Percentiles rank a stretch among this genome's conserved stretches.
phyloP scores from a whole-genome alignment of 2,329 filamentous ascomycete genomes.

The Fonsecaea pedrosoi region DNA sequence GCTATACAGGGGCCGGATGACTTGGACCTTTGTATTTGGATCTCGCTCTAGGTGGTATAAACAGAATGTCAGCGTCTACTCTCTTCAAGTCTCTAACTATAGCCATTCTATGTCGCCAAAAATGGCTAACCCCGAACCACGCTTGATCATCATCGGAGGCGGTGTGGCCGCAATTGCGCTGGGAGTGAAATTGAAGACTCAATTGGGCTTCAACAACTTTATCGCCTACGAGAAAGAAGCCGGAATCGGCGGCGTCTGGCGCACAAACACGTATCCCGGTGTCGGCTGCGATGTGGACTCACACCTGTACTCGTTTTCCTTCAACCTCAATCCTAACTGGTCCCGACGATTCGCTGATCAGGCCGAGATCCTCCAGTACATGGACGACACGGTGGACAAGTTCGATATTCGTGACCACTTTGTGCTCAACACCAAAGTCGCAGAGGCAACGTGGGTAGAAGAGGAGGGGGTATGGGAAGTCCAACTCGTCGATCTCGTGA shows the following conservation, averaged over 20 bases:
- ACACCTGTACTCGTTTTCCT: conserved; percentile 63
- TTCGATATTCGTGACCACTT: conserved; percentile 40
- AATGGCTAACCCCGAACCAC: conserved; percentile 12
- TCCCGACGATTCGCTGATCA: conserved; percentile 56
- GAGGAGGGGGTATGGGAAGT: conserved; percentile 36
- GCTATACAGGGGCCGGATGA: not conserved
- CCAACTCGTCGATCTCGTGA: conserved; percentile 40
- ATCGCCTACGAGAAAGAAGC: conserved; percentile 15
- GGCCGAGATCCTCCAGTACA: conserved; percentile 58
- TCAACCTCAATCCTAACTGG: conserved; percentile 60
- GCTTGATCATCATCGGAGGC: conserved; percentile 23
- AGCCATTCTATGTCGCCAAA: not conserved
- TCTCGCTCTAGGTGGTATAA: not conserved
- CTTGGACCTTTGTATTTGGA: not conserved
- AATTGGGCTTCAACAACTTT: conserved; percentile 19
- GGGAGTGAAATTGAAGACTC: conserved; percentile 5
- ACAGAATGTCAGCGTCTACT: not conserved
- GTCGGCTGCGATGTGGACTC: conserved; percentile 48
- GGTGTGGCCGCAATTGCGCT: conserved; percentile 27
- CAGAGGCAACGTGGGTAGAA: conserved; percentile 40
- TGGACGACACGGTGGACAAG: conserved; percentile 44
- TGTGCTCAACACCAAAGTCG: conserved; percentile 32
- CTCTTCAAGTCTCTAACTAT: not conserved
- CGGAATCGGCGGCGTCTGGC: conserved; percentile 25
- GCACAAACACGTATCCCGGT: conserved; percentile 26